Base-by-base conservation (phyloP, 208 protist species). In the Leishmania aethiopica region DNA sequence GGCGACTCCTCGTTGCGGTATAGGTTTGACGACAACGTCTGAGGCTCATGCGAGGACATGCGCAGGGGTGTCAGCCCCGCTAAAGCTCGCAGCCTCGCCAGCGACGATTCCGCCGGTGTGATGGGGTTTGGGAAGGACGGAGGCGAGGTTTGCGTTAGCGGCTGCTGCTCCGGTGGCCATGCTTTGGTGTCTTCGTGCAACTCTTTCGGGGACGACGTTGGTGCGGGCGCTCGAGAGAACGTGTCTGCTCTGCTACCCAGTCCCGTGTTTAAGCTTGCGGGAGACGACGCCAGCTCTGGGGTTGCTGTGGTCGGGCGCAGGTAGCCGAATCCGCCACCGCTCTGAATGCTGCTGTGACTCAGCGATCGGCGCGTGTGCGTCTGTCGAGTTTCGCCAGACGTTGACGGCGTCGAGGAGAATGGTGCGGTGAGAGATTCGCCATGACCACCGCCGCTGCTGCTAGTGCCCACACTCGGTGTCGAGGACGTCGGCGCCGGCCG, bases 61-160 rank as follows among this genome's bases (percentile, higher is more conserved):
- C n/a, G 35, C 7, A 85, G 62, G 6, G 82, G 69, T 11, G 75
- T 13, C 28, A 60, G 67, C 22, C 82, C 73, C 1, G 82, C 82
- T 60, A 85, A 49, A 49, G 82, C 77, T n/a, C 82, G 82, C 70
- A 85, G 77, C 35, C 82, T 78, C 17, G 82, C 77, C 49, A 85
- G 82, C 53, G 82, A 81, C 5, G 77, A 82, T 47, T 81, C 77
- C 7, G 69, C 77, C 10, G 51, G 37, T 51, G 75, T 49, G 57
- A 25, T 69, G 25, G 40, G 53, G 53, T 40, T 60, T 5, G 40
- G 28, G n/a, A 60, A 35, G 37, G 59, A 67, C 28, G 59, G 53
- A 19, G n/a, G 51, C 7, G 55, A 35, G 53, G 25, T 3, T 10
- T 78, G 57, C 25, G 0, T 32, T 42, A 4, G 11, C 35, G 51